Percentiles rank a stretch among this genome's conserved stretches.
Conservation (phyloP, 2,329 filamentous ascomycete genomes). For the Amylocarpus encephaloides region DNA sequence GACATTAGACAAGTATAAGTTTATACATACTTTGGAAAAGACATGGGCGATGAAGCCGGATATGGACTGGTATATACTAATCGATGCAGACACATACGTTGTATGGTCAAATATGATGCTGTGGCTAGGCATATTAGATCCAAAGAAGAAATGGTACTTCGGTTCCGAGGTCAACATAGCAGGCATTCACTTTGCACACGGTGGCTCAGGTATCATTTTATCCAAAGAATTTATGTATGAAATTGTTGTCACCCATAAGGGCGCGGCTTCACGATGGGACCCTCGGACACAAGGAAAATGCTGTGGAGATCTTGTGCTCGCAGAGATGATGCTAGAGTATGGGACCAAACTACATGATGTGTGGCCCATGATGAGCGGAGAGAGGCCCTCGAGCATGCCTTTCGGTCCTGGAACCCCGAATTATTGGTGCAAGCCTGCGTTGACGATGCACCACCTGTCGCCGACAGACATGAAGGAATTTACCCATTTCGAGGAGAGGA, state of each 20-base stretch:
- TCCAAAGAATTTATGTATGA: constrained; percentile 45
- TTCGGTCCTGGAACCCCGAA: constrained; percentile 29
- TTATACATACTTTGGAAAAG: constrained; percentile 52
- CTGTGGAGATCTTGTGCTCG: constrained; percentile 48
- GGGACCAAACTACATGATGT: constrained; percentile 37
- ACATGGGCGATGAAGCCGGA: constrained; percentile 43
- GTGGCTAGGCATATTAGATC: constrained; percentile 13
- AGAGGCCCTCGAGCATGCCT: constrained; percentile 45
- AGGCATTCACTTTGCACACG: constrained; percentile 46
- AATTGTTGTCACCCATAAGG: constrained; percentile 37
- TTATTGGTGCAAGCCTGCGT: constrained; percentile 48
- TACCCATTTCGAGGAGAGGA: constrained; percentile 44
- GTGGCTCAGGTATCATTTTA: constrained; percentile 49
- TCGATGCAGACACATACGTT: constrained; percentile 54
- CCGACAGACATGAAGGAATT: constrained; percentile 44
- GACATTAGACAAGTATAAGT: constrained; percentile 57
- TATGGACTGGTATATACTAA: constrained; percentile 53
- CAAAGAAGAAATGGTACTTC: constrained; percentile 40
- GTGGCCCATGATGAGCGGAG: constrained; percentile 50
- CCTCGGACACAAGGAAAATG: constrained; percentile 36
- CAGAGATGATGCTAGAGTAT: constrained; percentile 41
- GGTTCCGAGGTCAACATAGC: constrained; percentile 43
- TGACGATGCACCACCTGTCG: constrained; percentile 51
- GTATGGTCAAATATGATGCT: constrained; percentile 44
- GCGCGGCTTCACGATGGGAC: constrained; percentile 43